Percentiles rank a stretch among this genome's conserved stretches.
phyloP scores from a whole-genome alignment of 2,329 filamentous ascomycete species.

The Pezizomycotina sp. region DNA sequence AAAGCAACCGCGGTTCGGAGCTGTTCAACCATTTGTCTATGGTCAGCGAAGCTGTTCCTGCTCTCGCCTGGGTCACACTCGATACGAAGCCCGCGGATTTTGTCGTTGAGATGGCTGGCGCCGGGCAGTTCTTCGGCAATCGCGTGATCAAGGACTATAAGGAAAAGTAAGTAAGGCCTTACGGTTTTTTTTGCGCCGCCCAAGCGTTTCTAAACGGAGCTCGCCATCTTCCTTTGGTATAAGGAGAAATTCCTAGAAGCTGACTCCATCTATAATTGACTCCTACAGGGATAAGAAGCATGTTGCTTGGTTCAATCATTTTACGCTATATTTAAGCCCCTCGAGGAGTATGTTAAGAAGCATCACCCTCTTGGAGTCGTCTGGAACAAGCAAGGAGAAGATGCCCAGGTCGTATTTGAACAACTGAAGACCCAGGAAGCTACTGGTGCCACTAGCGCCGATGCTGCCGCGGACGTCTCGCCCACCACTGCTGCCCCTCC shows the following conservation, averaged over 20 bases:
- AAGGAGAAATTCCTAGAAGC: not conserved
- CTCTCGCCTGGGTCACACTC: conserved; percentile 78
- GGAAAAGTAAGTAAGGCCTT: conserved; percentile 43
- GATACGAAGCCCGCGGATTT: conserved; percentile 71
- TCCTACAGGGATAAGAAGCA: conserved; percentile 53
- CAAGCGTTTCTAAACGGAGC: conserved; percentile 1
- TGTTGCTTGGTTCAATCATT: conserved; percentile 80
- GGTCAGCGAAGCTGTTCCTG: conserved; percentile 76
- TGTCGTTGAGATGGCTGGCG: conserved; percentile 64
- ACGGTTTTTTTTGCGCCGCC: not conserved
- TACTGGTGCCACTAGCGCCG: conserved; percentile 27
- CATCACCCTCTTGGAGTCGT: conserved; percentile 62
- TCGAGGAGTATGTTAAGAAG: conserved; percentile 69
- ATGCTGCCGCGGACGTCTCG: conserved; percentile 16
- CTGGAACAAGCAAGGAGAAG: conserved; percentile 68
- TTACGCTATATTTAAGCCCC: conserved; percentile 72
- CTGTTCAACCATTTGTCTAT: conserved; percentile 70
- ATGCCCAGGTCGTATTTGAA: conserved; percentile 53
- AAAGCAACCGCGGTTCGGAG: conserved; percentile 58
- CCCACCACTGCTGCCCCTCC: conserved; percentile 30
- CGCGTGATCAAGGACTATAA: conserved; percentile 82
- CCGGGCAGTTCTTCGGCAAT: conserved; percentile 89
- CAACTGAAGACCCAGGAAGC: conserved; percentile 34
- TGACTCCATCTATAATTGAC: not conserved
- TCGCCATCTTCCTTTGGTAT: conserved; percentile 15